A percentile compares a stretch with the other conserved stretches of the same genome.
Conservation (phyloP, 2,329 filamentous ascomycete genomes). For the Dothideomycetes sp. region DNA sequence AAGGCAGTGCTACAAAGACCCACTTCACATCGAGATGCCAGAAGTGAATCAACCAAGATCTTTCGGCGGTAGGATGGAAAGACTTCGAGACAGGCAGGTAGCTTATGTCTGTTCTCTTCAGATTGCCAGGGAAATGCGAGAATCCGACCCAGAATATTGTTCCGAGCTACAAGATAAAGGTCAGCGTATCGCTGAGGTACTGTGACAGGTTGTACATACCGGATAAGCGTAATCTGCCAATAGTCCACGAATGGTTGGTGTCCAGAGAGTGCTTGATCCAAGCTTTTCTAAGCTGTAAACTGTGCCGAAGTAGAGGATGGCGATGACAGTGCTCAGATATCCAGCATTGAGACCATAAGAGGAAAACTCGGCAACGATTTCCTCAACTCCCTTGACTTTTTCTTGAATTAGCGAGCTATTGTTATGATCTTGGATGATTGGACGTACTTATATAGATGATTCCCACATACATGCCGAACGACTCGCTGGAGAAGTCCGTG, state of each 20-base stretch:
- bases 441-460: constrained; percentile 43
- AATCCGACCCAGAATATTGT: constrained; percentile 48
- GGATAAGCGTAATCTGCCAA: constrained; percentile 46
- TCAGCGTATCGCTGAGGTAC: not conserved
- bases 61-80: constrained; percentile 39
- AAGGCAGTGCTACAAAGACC: constrained; percentile 45
- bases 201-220: constrained; percentile 21
- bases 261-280: constrained; percentile 36
- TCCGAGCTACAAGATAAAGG: constrained; percentile 29
- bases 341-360: constrained; percentile 32
- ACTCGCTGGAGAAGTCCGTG: constrained; percentile 46
- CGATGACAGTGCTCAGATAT: constrained; percentile 41
- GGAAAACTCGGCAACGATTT: constrained; percentile 43
- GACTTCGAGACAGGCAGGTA: constrained; percentile 37
- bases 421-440: not conserved
- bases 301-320: constrained; percentile 43
- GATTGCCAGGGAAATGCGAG: constrained; percentile 40
- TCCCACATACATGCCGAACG: constrained; percentile 47
- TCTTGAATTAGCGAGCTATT: not conserved
- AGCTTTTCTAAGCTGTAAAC: constrained; percentile 43
- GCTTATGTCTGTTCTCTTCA: constrained; percentile 33
- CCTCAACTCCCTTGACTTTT: constrained; percentile 46
- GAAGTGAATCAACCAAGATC: constrained; percentile 44
- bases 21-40: constrained; percentile 44
- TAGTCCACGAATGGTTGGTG: constrained; percentile 35